phyloP scores from a whole-genome alignment of 1,284 basidiomycete species.

The Ganoderma meredithae region DNA sequence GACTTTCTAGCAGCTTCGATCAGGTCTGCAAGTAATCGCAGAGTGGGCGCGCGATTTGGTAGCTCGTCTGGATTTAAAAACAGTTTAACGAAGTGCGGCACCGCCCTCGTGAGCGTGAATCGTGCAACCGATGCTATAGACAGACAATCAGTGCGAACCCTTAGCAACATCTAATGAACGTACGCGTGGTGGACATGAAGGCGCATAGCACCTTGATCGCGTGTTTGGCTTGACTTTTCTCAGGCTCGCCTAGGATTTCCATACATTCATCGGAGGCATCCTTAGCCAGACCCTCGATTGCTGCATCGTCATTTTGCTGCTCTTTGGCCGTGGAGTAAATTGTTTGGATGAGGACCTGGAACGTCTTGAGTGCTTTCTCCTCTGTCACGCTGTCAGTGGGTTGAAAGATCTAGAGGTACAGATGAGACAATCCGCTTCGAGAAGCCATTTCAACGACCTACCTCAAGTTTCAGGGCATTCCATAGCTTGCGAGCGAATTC shows the following conservation, averaged over 20 bases:
- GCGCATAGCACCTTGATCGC: constrained; percentile 84
- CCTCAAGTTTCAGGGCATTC: constrained; percentile 90
- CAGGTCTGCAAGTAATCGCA: constrained; percentile 68
- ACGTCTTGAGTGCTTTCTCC: constrained; percentile 72
- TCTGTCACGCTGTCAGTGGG: constrained; percentile 83
- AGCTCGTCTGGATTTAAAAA: constrained; percentile 84
- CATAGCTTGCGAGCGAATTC: constrained; percentile 80
- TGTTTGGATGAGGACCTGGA: constrained; percentile 75
- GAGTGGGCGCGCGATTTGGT: constrained; percentile 75
- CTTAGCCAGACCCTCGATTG: constrained; percentile 66
- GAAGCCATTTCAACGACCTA: constrained; percentile 39
- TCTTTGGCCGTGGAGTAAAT: constrained; percentile 60
- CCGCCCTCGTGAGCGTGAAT: constrained; percentile 69
- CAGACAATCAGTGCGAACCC: not conserved
- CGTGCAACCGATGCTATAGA: constrained; percentile 71
- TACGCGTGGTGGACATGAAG: constrained; percentile 80
- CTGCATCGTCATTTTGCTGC: constrained; percentile 43
- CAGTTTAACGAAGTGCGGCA: constrained; percentile 78
- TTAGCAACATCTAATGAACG: constrained; percentile 39
- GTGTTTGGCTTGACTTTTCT: constrained; percentile 89
- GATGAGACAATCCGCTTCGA: no score
- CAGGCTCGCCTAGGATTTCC: constrained; percentile 82
- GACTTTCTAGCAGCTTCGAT: constrained; percentile 60
- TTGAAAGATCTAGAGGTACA: constrained; percentile 79
- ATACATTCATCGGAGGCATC: constrained; percentile 85